Evolutionary conservation across 148 eudicot species (phyloP).

Genomic region (Oxyria digyna): DNA sequence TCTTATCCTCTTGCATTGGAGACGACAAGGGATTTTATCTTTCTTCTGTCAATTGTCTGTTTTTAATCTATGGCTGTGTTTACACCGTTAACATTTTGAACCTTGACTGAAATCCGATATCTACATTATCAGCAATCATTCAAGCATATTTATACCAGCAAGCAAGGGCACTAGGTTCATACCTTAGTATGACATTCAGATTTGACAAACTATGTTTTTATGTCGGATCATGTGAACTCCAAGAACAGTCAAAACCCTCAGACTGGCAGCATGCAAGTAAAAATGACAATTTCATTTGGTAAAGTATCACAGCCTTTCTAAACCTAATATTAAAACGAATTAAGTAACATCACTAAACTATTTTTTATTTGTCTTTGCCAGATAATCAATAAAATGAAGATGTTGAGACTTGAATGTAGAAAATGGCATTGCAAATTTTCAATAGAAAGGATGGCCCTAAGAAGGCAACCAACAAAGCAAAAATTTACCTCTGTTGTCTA

Average conservation of each 20-base stretch:
- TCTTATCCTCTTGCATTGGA: background rate
- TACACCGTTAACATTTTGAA: background rate
- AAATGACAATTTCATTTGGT: background rate
- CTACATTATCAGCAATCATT: background rate
- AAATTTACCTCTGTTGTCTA: constrained; percentile 32
- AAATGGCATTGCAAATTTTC: background rate
- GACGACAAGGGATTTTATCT: too few relatives aligned
- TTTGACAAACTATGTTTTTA: background rate
- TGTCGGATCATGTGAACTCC: background rate
- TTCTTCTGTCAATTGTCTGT: background rate
- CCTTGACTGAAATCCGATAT: background rate
- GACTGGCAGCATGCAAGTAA: background rate
- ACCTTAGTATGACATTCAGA: too few relatives aligned
- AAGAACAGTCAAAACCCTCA: background rate
- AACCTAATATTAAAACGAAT: background rate
- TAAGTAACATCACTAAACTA: background rate
- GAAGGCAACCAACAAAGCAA: background rate
- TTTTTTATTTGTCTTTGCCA: background rate
- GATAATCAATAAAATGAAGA: background rate
- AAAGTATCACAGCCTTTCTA: background rate
- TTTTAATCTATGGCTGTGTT: background rate
- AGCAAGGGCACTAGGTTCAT: too few relatives aligned
- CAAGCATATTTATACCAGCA: too few relatives aligned
- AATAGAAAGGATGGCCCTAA: background rate
- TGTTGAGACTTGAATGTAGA: background rate